Evolutionary conservation across 257 asterid genomes (phyloP).

Genomic region (Nicotiana knightiana): DNA sequence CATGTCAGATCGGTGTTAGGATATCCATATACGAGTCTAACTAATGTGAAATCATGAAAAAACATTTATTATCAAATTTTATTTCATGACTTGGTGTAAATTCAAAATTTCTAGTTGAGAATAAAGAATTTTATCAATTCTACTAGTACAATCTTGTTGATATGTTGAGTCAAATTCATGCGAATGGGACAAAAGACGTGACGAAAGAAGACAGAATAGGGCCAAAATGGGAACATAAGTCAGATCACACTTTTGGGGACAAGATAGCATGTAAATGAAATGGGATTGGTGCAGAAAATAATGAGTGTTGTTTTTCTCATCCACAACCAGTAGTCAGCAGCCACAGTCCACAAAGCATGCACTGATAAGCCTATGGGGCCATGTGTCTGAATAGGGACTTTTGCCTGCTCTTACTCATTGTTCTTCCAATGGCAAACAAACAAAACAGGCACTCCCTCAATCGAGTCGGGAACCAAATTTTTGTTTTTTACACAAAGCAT

Average conservation of each 20-base stretch:
- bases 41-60: too few species aligned
- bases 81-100: too few species aligned
- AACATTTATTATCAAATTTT: too few species aligned
- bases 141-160: too few species aligned
- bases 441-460: not conserved
- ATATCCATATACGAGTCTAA: too few species aligned
- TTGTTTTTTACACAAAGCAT: too few species aligned
- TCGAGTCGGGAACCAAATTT: too few species aligned
- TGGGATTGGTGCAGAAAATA: slow-evolving; percentile 5
- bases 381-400: not conserved
- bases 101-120: too few species aligned
- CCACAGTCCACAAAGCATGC: not conserved
- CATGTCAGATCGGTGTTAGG: too few species aligned
- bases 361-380: not conserved
- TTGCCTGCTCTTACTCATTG: not conserved
- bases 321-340: not conserved
- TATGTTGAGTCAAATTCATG: not conserved
- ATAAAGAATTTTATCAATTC: too few species aligned
- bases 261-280: not conserved
- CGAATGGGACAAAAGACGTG: not conserved
- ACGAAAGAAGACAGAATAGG: not conserved
- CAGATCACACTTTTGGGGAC: not conserved
- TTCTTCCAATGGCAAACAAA: not conserved
- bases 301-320: not conserved
- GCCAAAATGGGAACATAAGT: not conserved